phyloP scores from a whole-genome alignment of 192 early-diverging fungal genomes.

The Coemansia sp. region DNA sequence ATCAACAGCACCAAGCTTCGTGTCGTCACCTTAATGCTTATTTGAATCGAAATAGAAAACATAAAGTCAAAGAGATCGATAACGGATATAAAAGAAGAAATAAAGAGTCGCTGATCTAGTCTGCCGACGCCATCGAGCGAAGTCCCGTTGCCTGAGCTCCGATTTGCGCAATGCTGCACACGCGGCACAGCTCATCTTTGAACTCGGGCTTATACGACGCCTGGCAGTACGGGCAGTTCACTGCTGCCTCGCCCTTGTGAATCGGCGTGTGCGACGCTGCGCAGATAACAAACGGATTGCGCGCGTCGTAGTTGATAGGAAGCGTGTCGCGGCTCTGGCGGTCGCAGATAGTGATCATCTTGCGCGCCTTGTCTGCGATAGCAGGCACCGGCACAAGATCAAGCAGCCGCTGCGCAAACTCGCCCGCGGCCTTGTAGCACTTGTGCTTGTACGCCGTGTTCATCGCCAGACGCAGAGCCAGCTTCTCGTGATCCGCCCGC shows the following conservation, averaged over 20 bases:
- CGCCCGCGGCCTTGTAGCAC: constrained; percentile 82
- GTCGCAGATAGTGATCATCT: constrained; percentile 73
- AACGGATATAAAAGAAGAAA: constrained; percentile 6
- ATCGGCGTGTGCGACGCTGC: constrained; percentile 84
- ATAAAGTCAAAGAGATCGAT: not conserved
- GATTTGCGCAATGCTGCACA: constrained; percentile 84
- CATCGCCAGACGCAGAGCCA: constrained; percentile 86
- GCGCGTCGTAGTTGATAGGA: constrained; percentile 87
- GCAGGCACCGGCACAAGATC: constrained; percentile 80
- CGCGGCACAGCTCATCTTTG: constrained; percentile 71
- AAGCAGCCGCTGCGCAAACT: constrained; percentile 84
- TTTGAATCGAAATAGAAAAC: too few relatives aligned
- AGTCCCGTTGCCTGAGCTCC: constrained; percentile 75
- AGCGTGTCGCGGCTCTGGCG: constrained; percentile 78
- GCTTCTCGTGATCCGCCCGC: constrained; percentile 83
- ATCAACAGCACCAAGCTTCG: too few relatives aligned
- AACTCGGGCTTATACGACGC: constrained; percentile 84
- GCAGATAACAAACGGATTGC: constrained; percentile 92
- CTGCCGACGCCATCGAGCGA: constrained; percentile 37
- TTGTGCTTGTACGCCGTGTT: constrained; percentile 73
- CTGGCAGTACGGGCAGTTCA: constrained; percentile 84
- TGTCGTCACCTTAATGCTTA: too few relatives aligned
- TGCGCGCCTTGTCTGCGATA: constrained; percentile 77
- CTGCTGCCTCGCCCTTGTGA: constrained; percentile 76
- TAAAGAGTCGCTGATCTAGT: constrained; percentile 5